Evolutionary conservation across 1,284 basidiomycete species (phyloP).

Genomic region (Schizopora paradoxa): DNA sequence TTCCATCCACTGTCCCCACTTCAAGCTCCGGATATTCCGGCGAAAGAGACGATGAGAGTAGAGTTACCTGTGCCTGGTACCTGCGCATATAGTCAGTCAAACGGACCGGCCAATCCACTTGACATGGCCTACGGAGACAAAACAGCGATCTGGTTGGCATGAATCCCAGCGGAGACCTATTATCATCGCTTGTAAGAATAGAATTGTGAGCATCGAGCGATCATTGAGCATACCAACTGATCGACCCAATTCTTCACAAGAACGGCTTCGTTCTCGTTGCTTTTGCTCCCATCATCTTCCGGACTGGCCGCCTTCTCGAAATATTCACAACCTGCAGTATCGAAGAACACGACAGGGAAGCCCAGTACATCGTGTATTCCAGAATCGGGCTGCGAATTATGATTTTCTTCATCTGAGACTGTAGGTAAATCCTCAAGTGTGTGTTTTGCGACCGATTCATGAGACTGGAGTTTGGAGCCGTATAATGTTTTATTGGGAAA

Average conservation of each 20-base stretch:
- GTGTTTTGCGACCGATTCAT: slow-evolving; percentile 65
- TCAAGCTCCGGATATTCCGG: slow-evolving; percentile 66
- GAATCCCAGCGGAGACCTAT: slow-evolving; percentile 67
- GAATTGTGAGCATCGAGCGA: not conserved
- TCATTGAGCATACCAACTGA: slow-evolving; percentile 53
- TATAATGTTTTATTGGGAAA: slow-evolving; percentile 89
- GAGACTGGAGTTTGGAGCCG: slow-evolving; percentile 63
- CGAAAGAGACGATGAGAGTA: slow-evolving; percentile 70
- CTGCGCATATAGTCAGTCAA: slow-evolving; percentile 27
- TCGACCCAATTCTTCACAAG: slow-evolving; percentile 81
- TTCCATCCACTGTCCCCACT: slow-evolving; percentile 88
- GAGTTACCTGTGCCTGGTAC: slow-evolving; percentile 88
- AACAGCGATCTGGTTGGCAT: slow-evolving; percentile 76
- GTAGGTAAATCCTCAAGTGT: slow-evolving; percentile 69
- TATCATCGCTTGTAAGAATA: not conserved
- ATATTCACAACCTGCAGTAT: slow-evolving; percentile 90
- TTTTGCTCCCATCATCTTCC: slow-evolving; percentile 72
- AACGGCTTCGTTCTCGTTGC: slow-evolving; percentile 90
- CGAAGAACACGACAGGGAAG: slow-evolving; percentile 86
- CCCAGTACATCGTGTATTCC: slow-evolving; percentile 71
- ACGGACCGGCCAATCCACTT: not conserved
- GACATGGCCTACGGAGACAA: slow-evolving; percentile 73
- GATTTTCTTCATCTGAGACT: slow-evolving; percentile 50
- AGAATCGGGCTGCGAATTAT: too few relatives aligned
- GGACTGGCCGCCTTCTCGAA: slow-evolving; percentile 66